phyloP scores from a whole-genome alignment of 1,139 yeast genomes.

The Suhomyces wounanorum region DNA sequence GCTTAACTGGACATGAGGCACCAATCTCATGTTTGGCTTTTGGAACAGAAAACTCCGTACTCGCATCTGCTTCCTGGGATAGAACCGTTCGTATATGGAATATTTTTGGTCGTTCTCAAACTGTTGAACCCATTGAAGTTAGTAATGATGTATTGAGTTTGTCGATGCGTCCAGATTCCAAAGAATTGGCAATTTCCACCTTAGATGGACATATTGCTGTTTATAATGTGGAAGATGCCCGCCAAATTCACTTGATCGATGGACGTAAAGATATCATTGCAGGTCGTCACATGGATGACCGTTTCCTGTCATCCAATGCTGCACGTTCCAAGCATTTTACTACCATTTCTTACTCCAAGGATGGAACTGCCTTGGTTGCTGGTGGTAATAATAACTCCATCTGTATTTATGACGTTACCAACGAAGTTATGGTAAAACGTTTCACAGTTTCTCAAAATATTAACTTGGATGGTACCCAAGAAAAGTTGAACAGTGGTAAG shows the following conservation, averaged over 20 bases:
- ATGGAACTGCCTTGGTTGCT: slow-evolving; percentile 83
- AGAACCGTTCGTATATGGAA: slow-evolving; percentile 92
- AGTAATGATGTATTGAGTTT: slow-evolving; percentile 84
- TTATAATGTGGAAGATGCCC: slow-evolving; percentile 81
- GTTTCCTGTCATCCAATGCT: slow-evolving; percentile 78
- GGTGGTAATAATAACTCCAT: slow-evolving; percentile 93
- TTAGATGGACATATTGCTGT: slow-evolving; percentile 85
- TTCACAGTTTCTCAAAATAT: slow-evolving; percentile 86
- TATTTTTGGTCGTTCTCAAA: slow-evolving; percentile 80
- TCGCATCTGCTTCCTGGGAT: slow-evolving; percentile 97
- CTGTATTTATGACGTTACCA: slow-evolving; percentile 85
- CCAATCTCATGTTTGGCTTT: slow-evolving; percentile 89
- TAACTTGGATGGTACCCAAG: slow-evolving; percentile 87
- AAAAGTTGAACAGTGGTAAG: slow-evolving; percentile 72
- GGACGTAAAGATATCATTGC: slow-evolving; percentile 81
- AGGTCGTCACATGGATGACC: slow-evolving; percentile 84
- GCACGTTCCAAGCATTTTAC: slow-evolving; percentile 84
- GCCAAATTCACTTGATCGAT: slow-evolving; percentile 81
- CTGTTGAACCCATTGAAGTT: slow-evolving; percentile 87
- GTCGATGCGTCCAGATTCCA: slow-evolving; percentile 88
- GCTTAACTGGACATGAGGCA: slow-evolving; percentile 91
- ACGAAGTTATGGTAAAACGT: slow-evolving; percentile 80
- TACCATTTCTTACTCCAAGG: slow-evolving; percentile 81
- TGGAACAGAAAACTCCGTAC: slow-evolving; percentile 73
- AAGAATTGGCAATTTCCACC: slow-evolving; percentile 84